Conservation (phyloP, 2,329 filamentous ascomycete species). For the Myriangium duriaei region DNA sequence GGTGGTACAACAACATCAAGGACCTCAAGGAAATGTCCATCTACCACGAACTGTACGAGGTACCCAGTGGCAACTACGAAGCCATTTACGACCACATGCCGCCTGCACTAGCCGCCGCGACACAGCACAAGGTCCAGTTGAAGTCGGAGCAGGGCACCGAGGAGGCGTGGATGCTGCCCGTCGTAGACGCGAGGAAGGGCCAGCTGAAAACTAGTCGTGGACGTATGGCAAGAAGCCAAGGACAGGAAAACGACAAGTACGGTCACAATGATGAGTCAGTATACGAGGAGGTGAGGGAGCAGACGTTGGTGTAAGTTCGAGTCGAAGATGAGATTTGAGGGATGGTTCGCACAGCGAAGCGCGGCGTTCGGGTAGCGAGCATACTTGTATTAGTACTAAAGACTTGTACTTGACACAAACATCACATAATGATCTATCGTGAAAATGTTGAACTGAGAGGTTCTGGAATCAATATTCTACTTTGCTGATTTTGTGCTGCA, state of each 20-base stretch:
- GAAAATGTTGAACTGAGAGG: too few species aligned
- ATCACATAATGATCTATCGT: too few species aligned
- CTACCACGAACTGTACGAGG: conserved; percentile 43
- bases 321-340: too few species aligned
- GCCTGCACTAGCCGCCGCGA: conserved; percentile 22
- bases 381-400: too few species aligned
- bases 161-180: conserved; percentile 19
- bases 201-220: conserved; percentile 23
- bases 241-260: conserved; percentile 19
- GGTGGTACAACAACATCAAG: conserved; percentile 28
- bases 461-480: too few species aligned
- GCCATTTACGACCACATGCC: conserved; percentile 36
- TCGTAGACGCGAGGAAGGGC: conserved; percentile 24
- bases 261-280: conserved; percentile 10
- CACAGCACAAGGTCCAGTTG: conserved; percentile 13
- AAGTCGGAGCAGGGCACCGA: conserved; percentile 14
- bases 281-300: conserved; percentile 5
- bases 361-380: too few species aligned
- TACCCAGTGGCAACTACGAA: conserved; percentile 37
- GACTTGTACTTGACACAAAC: too few species aligned
- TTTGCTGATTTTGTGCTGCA: too few species aligned
- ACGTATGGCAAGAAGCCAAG: conserved; percentile 20
- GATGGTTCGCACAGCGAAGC: too few species aligned
- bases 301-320: background rate
- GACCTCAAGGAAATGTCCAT: conserved; percentile 31